Base-by-base conservation (phyloP, 2,329 filamentous ascomycete genomes). In the Epichloe brachyelytri region DNA sequence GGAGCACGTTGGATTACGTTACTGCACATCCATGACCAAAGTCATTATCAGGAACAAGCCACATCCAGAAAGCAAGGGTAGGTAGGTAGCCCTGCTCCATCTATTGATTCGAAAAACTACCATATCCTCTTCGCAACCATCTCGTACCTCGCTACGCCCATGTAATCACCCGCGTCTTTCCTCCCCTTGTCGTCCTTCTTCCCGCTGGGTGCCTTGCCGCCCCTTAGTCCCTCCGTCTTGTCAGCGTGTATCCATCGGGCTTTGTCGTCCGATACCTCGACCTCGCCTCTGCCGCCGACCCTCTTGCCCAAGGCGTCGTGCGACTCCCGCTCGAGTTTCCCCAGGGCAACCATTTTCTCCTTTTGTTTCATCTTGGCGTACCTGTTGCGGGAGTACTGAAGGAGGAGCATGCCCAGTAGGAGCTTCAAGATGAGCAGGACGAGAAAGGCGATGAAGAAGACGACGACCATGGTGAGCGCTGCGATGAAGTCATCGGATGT, bases 81-180 rank as follows among this genome's bases (percentile, higher is more conserved):
- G 2, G 19, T 19, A 19, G 22, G 22, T 30, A 30, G 26, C 26
- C 26, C 4, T 8, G 26, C 3, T 30, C 26, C 26, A 30, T 30
- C 8, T 30, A 30, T 30, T 30, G 26, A 30, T 30, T 30, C 26
- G 8, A 30, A 30, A n/a, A 10, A 22, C 43, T 68, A 97, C 93
- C 93, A 98, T 60, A 98, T 98, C 64, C 93, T 78, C 76, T 96
- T 97, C 0, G 88, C 88, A 59, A 89, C 84, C 93, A 97, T 96
- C 63, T 89, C 88, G 70, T 96, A 98, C 60, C 93, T 77, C 76
- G 80, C 55, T 82, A 88, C 64, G 71, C 80, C 61, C 76, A 85
- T 67, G 80, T 80, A 64, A 79, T 71, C 69, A 4, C 53, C 57
- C 2, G 65, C 63, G 1, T 56, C 57, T 49, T 79, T 76, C 51